These are phyloP conservation scores for Stellera chamaejasme DNA, from an alignment of 345 rosid genomes.

Conservation along the genomic window DNA sequence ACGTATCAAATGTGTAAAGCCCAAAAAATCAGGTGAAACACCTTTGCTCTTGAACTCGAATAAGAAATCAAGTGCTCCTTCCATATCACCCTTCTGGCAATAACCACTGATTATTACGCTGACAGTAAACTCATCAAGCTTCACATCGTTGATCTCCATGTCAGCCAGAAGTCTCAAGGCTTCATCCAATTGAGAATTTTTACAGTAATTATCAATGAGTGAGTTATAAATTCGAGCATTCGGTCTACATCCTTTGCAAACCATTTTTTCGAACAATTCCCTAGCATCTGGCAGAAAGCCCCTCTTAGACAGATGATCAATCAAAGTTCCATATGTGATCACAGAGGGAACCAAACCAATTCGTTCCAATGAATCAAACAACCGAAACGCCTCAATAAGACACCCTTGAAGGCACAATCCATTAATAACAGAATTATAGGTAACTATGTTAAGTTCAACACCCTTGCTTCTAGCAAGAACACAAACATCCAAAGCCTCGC, in stretches of 20 bases:
- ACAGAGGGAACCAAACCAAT: slow-evolving; percentile 48
- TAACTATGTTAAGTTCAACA: slow-evolving; percentile 41
- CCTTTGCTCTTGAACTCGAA: slow-evolving; percentile 42
- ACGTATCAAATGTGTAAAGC: slow-evolving; percentile 54
- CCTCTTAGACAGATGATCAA: slow-evolving; percentile 62
- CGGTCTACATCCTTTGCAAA: slow-evolving; percentile 33
- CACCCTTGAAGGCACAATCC: slow-evolving; percentile 78
- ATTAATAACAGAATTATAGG: slow-evolving; percentile 60
- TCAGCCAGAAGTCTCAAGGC: slow-evolving; percentile 43
- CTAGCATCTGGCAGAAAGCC: slow-evolving; percentile 60
- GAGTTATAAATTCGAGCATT: slow-evolving; percentile 53
- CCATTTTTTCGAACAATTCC: slow-evolving; percentile 50
- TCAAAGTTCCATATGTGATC: slow-evolving; percentile 52
- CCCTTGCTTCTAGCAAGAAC: slow-evolving; percentile 43
- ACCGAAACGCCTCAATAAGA: slow-evolving; percentile 76
- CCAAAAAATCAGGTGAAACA: slow-evolving; percentile 64
- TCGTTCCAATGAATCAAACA: slow-evolving; percentile 72
- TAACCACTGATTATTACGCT: slow-evolving; percentile 69
- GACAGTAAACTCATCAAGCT: slow-evolving; percentile 58
- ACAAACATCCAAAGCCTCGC: slow-evolving; percentile 62
- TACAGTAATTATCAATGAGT: slow-evolving; percentile 54
- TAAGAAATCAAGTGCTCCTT: slow-evolving; percentile 58
- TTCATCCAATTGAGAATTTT: slow-evolving; percentile 50
- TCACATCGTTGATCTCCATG: slow-evolving; percentile 33
- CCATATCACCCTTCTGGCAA: slow-evolving; percentile 68